These are phyloP conservation scores for Aleurites moluccanus DNA, from an alignment of 441 rosid genomes.

Conservation along the genomic window DNA sequence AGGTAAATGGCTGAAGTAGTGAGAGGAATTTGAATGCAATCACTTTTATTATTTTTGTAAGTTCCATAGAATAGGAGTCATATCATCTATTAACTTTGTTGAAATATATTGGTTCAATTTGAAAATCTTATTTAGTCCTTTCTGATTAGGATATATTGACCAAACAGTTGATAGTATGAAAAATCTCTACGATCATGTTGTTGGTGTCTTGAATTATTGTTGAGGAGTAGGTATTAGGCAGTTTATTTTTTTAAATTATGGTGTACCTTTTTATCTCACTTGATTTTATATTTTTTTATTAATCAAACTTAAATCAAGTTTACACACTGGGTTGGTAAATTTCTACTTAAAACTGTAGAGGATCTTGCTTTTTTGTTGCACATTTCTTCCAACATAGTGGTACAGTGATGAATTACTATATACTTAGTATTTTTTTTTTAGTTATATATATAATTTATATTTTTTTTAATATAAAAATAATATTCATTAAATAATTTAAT, in stretches of 20 bases:
- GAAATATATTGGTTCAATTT: neutral
- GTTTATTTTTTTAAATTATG: too few relatives aligned
- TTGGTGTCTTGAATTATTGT: neutral
- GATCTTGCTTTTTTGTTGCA: slow-evolving; percentile 71
- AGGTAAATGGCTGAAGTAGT: neutral
- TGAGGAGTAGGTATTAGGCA: too few relatives aligned
- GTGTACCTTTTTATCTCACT: neutral
- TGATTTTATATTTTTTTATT: neutral
- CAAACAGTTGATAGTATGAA: neutral
- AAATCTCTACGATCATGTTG: neutral
- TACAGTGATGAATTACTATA: slow-evolving; percentile 62
- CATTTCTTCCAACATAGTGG: slow-evolving; percentile 60
- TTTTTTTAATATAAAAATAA: neutral
- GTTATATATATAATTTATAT: neutral
- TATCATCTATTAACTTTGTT: neutral
- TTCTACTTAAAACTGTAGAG: slow-evolving; percentile 58
- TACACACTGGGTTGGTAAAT: slow-evolving; percentile 53
- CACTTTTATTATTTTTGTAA: neutral
- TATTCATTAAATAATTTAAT: neutral
- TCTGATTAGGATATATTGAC: neutral
- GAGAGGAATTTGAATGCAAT: slow-evolving; percentile 16
- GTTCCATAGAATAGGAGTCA: slow-evolving; percentile 6
- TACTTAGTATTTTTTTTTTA: slow-evolving; percentile 41
- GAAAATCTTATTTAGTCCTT: neutral
- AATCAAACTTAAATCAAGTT: too few relatives aligned